Base-by-base conservation (phyloP, 2,329 filamentous ascomycete genomes). In the Trichoderma harzianum region DNA sequence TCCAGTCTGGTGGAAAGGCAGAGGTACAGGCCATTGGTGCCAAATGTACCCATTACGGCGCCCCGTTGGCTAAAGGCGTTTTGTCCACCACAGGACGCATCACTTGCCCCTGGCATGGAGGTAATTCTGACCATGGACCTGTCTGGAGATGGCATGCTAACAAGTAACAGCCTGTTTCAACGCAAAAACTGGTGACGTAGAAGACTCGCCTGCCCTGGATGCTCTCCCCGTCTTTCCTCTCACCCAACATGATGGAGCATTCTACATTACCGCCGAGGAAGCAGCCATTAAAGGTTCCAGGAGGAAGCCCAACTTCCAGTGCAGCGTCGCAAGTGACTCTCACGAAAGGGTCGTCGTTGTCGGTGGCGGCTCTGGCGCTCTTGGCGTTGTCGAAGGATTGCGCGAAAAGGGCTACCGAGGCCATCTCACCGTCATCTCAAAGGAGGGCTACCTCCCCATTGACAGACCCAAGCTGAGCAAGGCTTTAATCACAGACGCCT, bases 381-480 rank as follows among this genome's bases (percentile, higher is more conserved):
- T 98, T 64, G 95, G 94, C 34, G 88, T 92, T 6, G 85, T 97
- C 58, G 94, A 98, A 79, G 92, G 90, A 14, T 88, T 99, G 18
- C 91, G 95, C 57, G 92, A 92, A 74, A 90, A 91, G 74, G 94
- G 95, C 34, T 98, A 91, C 84, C 87, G 86, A 6, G 95, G 94
- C 16, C 84, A 88, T 70, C 90, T 99, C 76, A 97, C 94, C 0
- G 85, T 97, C 77, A 90, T 99, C 77, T 91, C 93, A 14, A 91
- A 89, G 74, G 96, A 99, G 81, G 92, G 93, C 26, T 92, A 96
- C 79, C 87, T 92, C 39, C 95, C 95, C 36, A 95, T 98, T 77
- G 96, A 99, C 83, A 90, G 96, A 24, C 94, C 96, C 12, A 98
- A 98, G 85, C 87, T 99, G 55, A 98, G 95, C 78, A 99, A 99